These are phyloP conservation scores for Inonotus obliquus DNA, from an alignment of 1,284 basidiomycete species.

Conservation along the genomic window DNA sequence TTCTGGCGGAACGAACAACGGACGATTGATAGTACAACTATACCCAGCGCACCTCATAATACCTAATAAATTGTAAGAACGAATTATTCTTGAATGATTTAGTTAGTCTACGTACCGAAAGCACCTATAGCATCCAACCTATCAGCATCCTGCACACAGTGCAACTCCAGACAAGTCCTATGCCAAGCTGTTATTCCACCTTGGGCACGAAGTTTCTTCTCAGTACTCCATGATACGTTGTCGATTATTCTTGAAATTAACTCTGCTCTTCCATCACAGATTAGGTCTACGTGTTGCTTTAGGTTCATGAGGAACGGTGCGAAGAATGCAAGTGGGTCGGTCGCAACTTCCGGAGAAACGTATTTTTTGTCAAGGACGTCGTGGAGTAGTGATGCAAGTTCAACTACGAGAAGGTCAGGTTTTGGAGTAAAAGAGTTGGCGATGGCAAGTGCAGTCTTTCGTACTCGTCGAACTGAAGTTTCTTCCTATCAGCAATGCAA, in stretches of 20 bases:
- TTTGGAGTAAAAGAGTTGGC: constrained; percentile 42
- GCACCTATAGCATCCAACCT: constrained; percentile 89
- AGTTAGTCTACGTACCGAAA: constrained; percentile 80
- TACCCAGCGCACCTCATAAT: constrained; percentile 86
- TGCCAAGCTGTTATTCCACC: constrained; percentile 71
- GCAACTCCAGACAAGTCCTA: constrained; percentile 70
- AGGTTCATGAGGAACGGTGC: constrained; percentile 58
- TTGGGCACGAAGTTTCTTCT: constrained; percentile 59
- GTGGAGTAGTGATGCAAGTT: constrained; percentile 67
- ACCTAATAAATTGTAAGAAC: constrained; percentile 65
- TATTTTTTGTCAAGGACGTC: constrained; percentile 89
- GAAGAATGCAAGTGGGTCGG: constrained; percentile 63
- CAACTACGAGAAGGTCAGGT: constrained; percentile 48
- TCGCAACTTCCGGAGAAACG: constrained; percentile 45
- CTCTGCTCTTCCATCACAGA: constrained; percentile 55
- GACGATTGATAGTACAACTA: constrained; percentile 61
- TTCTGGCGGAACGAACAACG: constrained; percentile 58
- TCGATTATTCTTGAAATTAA: constrained; percentile 63
- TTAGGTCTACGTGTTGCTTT: constrained; percentile 43
- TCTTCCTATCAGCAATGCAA: too few relatives aligned
- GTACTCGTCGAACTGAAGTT: constrained; percentile 73
- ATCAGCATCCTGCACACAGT: constrained; percentile 86
- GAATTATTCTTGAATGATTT: constrained; percentile 61
- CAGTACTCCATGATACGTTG: constrained; percentile 84
- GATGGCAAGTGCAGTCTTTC: constrained; percentile 68